phyloP scores from a whole-genome alignment of 2,329 filamentous ascomycete genomes.

The Epichloe sibirici region DNA sequence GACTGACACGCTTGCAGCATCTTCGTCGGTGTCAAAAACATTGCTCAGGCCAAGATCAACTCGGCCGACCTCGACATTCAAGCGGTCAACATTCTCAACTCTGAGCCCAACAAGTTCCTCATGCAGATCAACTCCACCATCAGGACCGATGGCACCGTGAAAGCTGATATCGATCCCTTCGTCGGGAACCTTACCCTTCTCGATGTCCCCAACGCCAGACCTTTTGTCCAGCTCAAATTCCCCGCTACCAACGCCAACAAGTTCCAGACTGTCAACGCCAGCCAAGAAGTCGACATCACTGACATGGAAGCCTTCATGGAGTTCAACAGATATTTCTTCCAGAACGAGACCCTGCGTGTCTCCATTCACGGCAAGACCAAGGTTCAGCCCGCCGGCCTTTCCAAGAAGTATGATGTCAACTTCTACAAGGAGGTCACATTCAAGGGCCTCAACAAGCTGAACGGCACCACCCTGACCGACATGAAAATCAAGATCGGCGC shows the following conservation, averaged over 20 bases:
- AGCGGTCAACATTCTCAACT: constrained; percentile 36
- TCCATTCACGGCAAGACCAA: constrained; percentile 39
- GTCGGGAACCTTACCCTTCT: constrained; percentile 42
- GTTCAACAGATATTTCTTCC: constrained; percentile 44
- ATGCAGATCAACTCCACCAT: constrained; percentile 47
- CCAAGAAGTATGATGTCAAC: constrained; percentile 33
- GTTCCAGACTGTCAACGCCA: constrained; percentile 38
- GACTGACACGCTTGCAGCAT: constrained; percentile 27
- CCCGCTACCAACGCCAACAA: constrained; percentile 37
- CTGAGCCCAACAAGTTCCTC: constrained; percentile 30
- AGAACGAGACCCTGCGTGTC: constrained; percentile 37
- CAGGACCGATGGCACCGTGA: constrained; percentile 35
- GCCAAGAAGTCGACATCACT: constrained; percentile 33
- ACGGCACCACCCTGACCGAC: constrained; percentile 36
- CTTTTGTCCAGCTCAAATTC: constrained; percentile 40
- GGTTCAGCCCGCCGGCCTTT: constrained; percentile 37
- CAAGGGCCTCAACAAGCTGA: constrained; percentile 41
- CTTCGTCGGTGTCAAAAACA: constrained; percentile 42
- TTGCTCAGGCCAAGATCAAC: constrained; percentile 45
- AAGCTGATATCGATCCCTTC: constrained; percentile 39
- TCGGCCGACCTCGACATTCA: constrained; percentile 39
- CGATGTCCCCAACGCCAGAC: constrained; percentile 31
- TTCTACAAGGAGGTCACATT: constrained; percentile 45
- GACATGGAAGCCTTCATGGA: constrained; percentile 36
- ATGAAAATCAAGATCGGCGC: constrained; percentile 7